These are phyloP conservation scores for Graphilbum sp. DNA, from an alignment of 2,329 filamentous ascomycete genomes.

Conservation along the genomic window DNA sequence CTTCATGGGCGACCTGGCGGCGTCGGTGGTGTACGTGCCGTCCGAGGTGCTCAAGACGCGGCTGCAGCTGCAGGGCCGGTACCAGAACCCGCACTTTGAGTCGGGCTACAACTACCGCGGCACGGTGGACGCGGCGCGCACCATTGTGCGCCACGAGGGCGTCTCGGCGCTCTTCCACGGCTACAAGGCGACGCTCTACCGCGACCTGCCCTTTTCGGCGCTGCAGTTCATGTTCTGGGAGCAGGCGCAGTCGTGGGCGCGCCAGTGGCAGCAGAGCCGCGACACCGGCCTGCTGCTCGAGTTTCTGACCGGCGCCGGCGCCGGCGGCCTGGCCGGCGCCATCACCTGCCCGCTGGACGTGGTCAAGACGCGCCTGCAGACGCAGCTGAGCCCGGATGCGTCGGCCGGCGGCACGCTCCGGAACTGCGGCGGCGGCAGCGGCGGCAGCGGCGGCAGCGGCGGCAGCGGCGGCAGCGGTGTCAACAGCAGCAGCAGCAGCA, in stretches of 20 bases:
- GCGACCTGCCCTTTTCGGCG: slow-evolving; percentile 89
- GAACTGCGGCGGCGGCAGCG: too few relatives aligned
- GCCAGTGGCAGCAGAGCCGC: slow-evolving; percentile 57
- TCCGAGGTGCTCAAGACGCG: slow-evolving; percentile 98
- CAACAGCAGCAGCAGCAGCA: too few relatives aligned
- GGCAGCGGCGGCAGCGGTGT: neutral
- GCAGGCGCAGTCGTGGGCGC: slow-evolving; percentile 72
- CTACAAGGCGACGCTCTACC: slow-evolving; percentile 90
- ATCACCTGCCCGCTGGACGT: slow-evolving; percentile 94
- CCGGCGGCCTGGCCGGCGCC: slow-evolving; percentile 82
- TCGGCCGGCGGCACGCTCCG: too few relatives aligned
- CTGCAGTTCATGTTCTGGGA: slow-evolving; percentile 98
- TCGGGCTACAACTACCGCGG: slow-evolving; percentile 94
- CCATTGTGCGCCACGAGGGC: slow-evolving; percentile 72
- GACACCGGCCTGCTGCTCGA: slow-evolving; percentile 79
- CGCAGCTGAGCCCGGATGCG: slow-evolving; percentile 47
- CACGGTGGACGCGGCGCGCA: slow-evolving; percentile 68
- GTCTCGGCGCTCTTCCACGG: slow-evolving; percentile 79
- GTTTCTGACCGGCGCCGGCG: slow-evolving; percentile 73
- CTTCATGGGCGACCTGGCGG: slow-evolving; percentile 83
- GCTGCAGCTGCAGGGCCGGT: slow-evolving; percentile 81
- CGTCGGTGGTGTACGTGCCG: slow-evolving; percentile 86
- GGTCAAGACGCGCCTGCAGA: slow-evolving; percentile 92
- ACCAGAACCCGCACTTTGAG: slow-evolving; percentile 86
- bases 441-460: neutral